Evolutionary conservation across 257 asterid species (phyloP).

Genomic region (Apocynum venetum): DNA sequence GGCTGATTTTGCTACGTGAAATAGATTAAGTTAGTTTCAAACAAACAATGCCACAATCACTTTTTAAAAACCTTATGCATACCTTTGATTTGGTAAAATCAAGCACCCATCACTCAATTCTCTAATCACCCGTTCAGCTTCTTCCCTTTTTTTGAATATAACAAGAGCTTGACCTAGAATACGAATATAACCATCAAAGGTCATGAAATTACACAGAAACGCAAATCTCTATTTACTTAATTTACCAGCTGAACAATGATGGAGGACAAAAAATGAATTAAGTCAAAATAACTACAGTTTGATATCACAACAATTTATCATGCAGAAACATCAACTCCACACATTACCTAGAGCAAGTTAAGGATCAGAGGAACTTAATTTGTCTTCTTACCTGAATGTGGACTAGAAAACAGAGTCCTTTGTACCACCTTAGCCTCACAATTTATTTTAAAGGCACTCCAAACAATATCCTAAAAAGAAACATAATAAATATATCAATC

Average conservation of each 20-base stretch:
- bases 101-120: constrained; percentile 59
- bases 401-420: constrained; percentile 54
- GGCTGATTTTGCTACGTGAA: background rate
- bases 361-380: background rate
- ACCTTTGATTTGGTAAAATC: constrained; percentile 68
- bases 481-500: constrained; percentile 9
- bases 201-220: constrained; percentile 7
- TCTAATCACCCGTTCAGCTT: constrained; percentile 40
- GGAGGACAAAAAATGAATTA: background rate
- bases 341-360: background rate
- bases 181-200: constrained; percentile 3
- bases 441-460: constrained; percentile 48
- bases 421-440: constrained; percentile 67
- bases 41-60: background rate
- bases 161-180: constrained; percentile 76
- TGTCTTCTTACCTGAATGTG: constrained; percentile 52
- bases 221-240: background rate
- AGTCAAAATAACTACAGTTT: background rate
- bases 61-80: background rate
- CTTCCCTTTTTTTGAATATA: constrained; percentile 55
- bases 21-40: background rate
- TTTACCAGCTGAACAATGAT: background rate
- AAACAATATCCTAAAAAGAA: constrained; percentile 65
- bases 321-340: background rate
- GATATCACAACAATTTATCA: background rate